phyloP scores from a whole-genome alignment of 78 protist species.

The Dictyostelium purpureum region DNA sequence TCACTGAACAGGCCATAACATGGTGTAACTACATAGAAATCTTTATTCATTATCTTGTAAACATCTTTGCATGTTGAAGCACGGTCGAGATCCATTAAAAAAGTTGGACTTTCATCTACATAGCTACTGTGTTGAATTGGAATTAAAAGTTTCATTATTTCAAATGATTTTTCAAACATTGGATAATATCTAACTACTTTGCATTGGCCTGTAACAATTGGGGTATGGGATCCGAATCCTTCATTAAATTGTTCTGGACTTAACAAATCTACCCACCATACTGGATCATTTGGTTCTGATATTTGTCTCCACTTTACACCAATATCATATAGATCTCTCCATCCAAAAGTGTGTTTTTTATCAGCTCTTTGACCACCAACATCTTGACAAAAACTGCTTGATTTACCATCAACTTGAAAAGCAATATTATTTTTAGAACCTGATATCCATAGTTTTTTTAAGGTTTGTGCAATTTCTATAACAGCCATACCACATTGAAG shows the following conservation, averaged over 20 bases:
- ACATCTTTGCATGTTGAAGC: conserved; percentile 27
- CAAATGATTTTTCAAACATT: conserved; percentile 61
- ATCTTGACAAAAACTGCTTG: neutral
- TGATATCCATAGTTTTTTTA: conserved; percentile 14
- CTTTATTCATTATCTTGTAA: conserved; percentile 37
- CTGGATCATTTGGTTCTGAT: conserved; percentile 89
- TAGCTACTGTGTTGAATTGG: conserved; percentile 13
- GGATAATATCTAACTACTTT: conserved; percentile 83
- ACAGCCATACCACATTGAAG: conserved; percentile 71
- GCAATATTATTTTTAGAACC: neutral
- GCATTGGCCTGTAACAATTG: conserved; percentile 78
- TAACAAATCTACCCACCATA: conserved; percentile 88
- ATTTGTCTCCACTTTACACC: conserved; percentile 84
- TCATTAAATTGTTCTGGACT: conserved; percentile 78
- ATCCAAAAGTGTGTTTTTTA: conserved; percentile 15
- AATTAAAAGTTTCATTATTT: conserved; percentile 41
- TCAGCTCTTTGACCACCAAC: neutral
- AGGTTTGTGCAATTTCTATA: conserved; percentile 67
- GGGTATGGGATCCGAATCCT: conserved; percentile 88
- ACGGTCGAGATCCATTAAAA: too few relatives aligned
- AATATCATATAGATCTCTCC: conserved; percentile 82
- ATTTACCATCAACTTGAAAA: neutral
- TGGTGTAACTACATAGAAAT: conserved; percentile 86
- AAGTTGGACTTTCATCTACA: too few relatives aligned
- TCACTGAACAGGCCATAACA: conserved; percentile 41